Evolutionary conservation across 257 asterid genomes (phyloP).

Genomic region (Solanum lycopersicoides): DNA sequence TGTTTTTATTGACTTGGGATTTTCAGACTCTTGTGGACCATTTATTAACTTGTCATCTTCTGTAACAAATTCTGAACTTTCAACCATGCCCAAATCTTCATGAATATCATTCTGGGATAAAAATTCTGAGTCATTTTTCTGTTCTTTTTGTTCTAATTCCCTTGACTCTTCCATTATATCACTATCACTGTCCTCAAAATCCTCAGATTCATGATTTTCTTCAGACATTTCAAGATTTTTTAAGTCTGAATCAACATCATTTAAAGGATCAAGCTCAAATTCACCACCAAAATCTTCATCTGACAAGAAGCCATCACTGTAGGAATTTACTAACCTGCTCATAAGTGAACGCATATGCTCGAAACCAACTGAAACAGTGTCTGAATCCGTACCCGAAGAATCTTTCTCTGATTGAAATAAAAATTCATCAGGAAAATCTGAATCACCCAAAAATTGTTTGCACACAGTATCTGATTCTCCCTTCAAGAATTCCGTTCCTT

Average conservation of each 20-base stretch:
- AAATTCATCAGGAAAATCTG: conserved; percentile 7
- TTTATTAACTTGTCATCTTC: background rate
- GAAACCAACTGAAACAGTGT: conserved; percentile 22
- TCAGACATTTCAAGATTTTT: conserved; percentile 16
- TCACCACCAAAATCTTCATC: conserved; percentile 49
- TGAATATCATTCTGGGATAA: conserved; percentile 27
- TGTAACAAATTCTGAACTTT: background rate
- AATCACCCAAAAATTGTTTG: background rate
- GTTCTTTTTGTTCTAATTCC: conserved; percentile 15
- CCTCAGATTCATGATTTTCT: conserved; percentile 14
- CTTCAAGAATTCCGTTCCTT: background rate
- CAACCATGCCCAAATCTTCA: conserved; percentile 5
- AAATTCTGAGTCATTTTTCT: conserved; percentile 11
- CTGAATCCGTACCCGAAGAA: conserved; percentile 13
- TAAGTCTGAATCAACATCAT: background rate
- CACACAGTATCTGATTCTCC: background rate
- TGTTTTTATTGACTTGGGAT: conserved; percentile 15
- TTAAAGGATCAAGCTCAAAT: conserved; percentile 4
- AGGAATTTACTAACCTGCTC: conserved; percentile 22
- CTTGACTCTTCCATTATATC: conserved; percentile 31
- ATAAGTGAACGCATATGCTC: conserved; percentile 18
- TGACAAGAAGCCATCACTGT: conserved; percentile 38
- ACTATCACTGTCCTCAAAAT: conserved; percentile 28
- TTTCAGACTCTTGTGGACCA: conserved; percentile 18
- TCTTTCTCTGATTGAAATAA: conserved; percentile 5